These are phyloP conservation scores for Zanthoxylum bungeanum DNA, from an alignment of 345 rosid species.

Conservation along the genomic window DNA sequence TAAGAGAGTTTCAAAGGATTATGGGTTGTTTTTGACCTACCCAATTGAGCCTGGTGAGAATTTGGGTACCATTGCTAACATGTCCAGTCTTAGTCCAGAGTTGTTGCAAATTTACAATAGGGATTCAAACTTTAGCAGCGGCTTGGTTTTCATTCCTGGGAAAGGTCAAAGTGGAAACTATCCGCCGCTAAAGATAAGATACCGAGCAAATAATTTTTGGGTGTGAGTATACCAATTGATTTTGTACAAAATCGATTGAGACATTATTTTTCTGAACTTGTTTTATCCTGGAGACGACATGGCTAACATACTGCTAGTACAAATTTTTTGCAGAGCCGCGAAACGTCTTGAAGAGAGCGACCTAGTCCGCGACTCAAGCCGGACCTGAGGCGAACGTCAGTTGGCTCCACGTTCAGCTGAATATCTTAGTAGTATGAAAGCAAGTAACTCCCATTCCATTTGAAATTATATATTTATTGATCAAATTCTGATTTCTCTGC, in stretches of 20 bases:
- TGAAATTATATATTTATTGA: background rate
- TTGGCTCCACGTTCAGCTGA: constrained; percentile 19
- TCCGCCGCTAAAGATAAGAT: constrained; percentile 41
- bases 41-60: constrained; percentile 33
- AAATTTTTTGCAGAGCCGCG: too few species aligned
- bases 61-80: constrained; percentile 22
- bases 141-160: constrained; percentile 8
- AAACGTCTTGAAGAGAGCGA: too few species aligned
- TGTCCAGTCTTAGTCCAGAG: constrained; percentile 18
- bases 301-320: too few species aligned
- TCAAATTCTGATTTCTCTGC: background rate
- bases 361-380: too few species aligned
- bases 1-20: too few species aligned
- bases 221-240: too few species aligned
- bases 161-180: constrained; percentile 32
- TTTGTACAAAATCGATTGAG: too few species aligned
- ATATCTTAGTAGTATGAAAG: background rate
- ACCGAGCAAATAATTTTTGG: too few species aligned
- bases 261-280: too few species aligned
- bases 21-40: constrained; percentile 33
- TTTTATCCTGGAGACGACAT: too few species aligned
- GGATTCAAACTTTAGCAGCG: constrained; percentile 1
- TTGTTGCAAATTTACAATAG: background rate
- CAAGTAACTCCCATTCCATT: background rate
- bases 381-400: background rate